Evolutionary conservation across 208 protist genomes (phyloP).

Genomic region (Trypanosoma vivax): DNA sequence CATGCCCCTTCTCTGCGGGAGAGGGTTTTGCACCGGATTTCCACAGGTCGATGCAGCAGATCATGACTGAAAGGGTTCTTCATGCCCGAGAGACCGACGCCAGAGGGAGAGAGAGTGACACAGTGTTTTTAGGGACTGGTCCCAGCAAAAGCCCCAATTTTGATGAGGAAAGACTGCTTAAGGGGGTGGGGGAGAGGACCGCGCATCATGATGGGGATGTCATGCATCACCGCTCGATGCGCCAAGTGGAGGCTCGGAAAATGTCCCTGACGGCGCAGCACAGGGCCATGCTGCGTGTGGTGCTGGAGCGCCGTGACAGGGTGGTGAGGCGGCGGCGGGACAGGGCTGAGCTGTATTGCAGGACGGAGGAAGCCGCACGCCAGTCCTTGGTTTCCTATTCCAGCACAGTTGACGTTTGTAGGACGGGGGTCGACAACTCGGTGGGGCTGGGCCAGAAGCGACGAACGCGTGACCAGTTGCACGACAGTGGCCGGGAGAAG

Average conservation of each 20-base stretch:
- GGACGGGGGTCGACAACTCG: neutral
- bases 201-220: neutral
- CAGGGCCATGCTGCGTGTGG: constrained; percentile 4
- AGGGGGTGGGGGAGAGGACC: neutral
- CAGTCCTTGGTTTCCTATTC: constrained; percentile 1
- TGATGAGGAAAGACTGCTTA: too few relatives aligned
- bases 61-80: constrained; percentile 31
- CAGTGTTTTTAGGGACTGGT: too few relatives aligned
- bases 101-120: neutral
- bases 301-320: neutral
- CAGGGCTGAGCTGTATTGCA: constrained; percentile 2
- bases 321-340: neutral
- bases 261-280: constrained; percentile 7
- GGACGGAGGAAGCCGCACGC: constrained; percentile 1
- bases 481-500: too few relatives aligned
- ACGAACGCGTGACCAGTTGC: too few relatives aligned
- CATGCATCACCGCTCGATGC: neutral
- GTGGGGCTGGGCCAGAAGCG: too few relatives aligned
- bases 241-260: neutral
- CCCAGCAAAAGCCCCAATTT: too few relatives aligned
- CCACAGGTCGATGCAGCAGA: constrained; percentile 29
- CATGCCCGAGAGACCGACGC: constrained; percentile 12
- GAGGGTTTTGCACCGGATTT: constrained; percentile 44
- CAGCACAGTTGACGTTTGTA: neutral
- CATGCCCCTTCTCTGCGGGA: constrained; percentile 28